Base-by-base conservation (phyloP, 2,329 filamentous ascomycete species). In the Talaromyces sp. region DNA sequence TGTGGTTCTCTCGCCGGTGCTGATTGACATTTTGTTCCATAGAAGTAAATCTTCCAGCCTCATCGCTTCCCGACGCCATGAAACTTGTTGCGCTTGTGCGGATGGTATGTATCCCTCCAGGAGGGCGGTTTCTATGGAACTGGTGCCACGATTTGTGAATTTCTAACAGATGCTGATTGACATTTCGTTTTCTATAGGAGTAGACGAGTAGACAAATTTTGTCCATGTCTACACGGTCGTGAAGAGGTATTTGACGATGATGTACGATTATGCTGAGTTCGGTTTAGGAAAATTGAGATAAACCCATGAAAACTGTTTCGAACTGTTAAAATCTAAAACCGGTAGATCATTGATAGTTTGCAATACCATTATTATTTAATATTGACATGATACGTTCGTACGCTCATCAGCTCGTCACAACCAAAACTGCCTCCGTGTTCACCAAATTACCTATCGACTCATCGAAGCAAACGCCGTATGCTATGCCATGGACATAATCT, bases 101-200 rank as follows among this genome's bases (percentile, higher is more conserved):
- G 47, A 49, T 69, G 72, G 76, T 78, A 78, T 69, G 76, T 59
- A 59, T 45, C 37, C 14, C 35, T 39, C 19, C 9, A 19, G 16
- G 10, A 19, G n/a, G 19, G 52, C 19, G 1, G 31, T 52, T 52
- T 33, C 27, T 10, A 52, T 63, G 54, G 58, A 66, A 39, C 54
- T 64, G 45, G 33, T 66, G 35, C 62, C 54, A 19, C 27, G 9
- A 24, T 52, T 43, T 37, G 56, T 57, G 64, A 61, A 54, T 54
- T 11, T n/a, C 27, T 19, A 10, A 16, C 50, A 10, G 50, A n/a
- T 54, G 31, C 50, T 54, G n/a, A 66, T 65, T 58, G 57, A 41
- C 47, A 47, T 49, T 13, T 54, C 19, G 3, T 35, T 65, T n/a
- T 33, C 10, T 57, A 52, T n/a, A 66, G n/a, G n/a, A n/a, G n/a